phyloP scores from a whole-genome alignment of 148 eudicot species.

The Vaccinium myrtillus region DNA sequence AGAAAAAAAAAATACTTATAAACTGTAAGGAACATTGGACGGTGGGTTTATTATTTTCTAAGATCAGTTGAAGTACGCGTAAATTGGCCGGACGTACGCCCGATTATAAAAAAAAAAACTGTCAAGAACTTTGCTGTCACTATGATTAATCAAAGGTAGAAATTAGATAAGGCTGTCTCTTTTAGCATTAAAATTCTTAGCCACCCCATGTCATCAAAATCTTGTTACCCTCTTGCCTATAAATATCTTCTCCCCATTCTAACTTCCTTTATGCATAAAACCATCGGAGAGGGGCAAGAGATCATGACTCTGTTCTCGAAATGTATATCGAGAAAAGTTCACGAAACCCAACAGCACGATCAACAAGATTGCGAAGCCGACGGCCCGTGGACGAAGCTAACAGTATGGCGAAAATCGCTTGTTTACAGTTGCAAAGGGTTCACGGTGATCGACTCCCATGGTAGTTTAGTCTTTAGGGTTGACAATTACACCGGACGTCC shows the following conservation, averaged over 20 bases:
- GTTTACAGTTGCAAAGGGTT: slow-evolving; percentile 64
- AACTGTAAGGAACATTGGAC: no score
- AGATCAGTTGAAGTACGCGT: no score
- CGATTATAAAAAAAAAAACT: no score
- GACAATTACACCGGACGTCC: slow-evolving; percentile 62
- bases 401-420: slow-evolving; percentile 87
- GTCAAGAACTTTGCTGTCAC: background rate
- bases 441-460: slow-evolving; percentile 64
- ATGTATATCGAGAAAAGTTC: slow-evolving; percentile 35
- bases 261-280: background rate
- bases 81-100: no score
- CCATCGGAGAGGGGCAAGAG: background rate
- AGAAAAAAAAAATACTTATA: no score
- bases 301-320: slow-evolving; percentile 29
- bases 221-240: background rate
- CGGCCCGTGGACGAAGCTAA: slow-evolving; percentile 32
- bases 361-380: background rate
- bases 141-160: background rate
- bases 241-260: background rate
- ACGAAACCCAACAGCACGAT: slow-evolving; percentile 14
- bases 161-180: background rate
- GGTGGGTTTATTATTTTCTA: no score
- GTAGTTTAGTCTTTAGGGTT: slow-evolving; percentile 59
- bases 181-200: background rate
- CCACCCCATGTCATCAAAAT: background rate